phyloP scores from a whole-genome alignment of 1,284 basidiomycete genomes.

The Ceratobasidium sp. region DNA sequence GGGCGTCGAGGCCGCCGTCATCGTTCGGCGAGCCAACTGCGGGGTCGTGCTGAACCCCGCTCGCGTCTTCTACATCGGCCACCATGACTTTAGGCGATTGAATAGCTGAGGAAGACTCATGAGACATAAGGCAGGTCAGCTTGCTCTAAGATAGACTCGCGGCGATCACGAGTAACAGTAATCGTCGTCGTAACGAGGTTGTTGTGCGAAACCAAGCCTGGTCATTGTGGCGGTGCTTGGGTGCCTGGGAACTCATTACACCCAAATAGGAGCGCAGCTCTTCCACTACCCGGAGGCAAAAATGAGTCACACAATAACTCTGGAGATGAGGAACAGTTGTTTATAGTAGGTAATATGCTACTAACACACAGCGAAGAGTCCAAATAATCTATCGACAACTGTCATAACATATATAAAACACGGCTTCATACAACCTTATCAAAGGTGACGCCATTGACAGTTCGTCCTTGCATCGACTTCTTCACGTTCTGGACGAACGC shows the following conservation, averaged over 20 bases:
- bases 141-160: background rate
- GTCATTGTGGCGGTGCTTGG: constrained; percentile 35
- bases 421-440: constrained; percentile 66
- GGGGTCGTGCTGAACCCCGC: background rate
- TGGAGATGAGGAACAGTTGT: background rate
- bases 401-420: background rate
- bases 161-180: background rate
- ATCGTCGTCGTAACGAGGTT: constrained; percentile 13
- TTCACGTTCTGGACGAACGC: constrained; percentile 85
- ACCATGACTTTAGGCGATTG: constrained; percentile 2
- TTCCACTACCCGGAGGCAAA: background rate
- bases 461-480: constrained; percentile 80
- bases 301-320: background rate
- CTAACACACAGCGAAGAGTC: background rate
- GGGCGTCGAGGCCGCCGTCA: background rate
- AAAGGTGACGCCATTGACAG: constrained; percentile 80
- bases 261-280: constrained; percentile 8
- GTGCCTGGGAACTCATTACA: constrained; percentile 33
- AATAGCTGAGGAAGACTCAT: background rate
- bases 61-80: constrained; percentile 1
- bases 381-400: constrained; percentile 3
- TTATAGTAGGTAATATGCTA: constrained; percentile 18
- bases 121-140: constrained; percentile 5
- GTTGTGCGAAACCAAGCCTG: constrained; percentile 8
- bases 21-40: constrained; percentile 1